A percentile compares a stretch with the other conserved stretches of the same genome.
Conservation (phyloP, 1,284 basidiomycete species). For the Cystobasidium slooffiae region DNA sequence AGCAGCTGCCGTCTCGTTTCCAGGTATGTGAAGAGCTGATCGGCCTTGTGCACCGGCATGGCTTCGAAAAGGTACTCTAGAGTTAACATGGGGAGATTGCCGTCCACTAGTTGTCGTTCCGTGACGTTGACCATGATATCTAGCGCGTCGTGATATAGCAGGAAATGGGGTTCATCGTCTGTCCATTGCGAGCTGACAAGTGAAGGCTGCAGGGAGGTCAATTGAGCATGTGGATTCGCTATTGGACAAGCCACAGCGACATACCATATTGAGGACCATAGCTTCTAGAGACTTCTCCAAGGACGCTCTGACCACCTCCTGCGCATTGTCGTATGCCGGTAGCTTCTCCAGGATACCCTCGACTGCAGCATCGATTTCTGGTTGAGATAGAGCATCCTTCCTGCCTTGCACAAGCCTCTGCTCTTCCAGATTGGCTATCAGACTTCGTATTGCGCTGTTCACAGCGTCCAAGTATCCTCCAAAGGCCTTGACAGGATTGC, state of each 20-base stretch:
- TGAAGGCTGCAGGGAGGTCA: conserved; percentile 9
- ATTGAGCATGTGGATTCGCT: neutral
- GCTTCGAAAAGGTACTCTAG: conserved; percentile 77
- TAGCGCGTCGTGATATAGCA: conserved; percentile 60
- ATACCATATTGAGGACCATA: conserved; percentile 43
- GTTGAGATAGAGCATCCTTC: conserved; percentile 12
- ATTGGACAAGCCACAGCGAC: neutral
- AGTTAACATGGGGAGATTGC: conserved; percentile 65
- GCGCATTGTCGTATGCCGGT: conserved; percentile 33
- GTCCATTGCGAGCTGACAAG: conserved; percentile 13
- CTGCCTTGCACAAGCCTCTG: conserved; percentile 4
- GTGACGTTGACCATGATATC: conserved; percentile 74
- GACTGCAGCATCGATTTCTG: conserved; percentile 22
- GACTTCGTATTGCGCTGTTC: conserved; percentile 15
- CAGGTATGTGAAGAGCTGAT: conserved; percentile 81
- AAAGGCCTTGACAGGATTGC: conserved; percentile 40
- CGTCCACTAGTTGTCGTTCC: conserved; percentile 63
- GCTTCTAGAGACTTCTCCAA: conserved; percentile 45
- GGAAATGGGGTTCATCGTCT: conserved; percentile 28
- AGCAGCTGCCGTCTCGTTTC: conserved; percentile 69
- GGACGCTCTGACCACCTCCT: conserved; percentile 33
- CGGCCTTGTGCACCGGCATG: conserved; percentile 78
- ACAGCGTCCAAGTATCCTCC: conserved; percentile 31
- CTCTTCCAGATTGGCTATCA: conserved; percentile 25
- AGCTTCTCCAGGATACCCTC: conserved; percentile 30